These are phyloP conservation scores for Aspergillus sclerotiicarbonarius DNA, from an alignment of 495 filamentous ascomycete species.

Conservation along the genomic window DNA sequence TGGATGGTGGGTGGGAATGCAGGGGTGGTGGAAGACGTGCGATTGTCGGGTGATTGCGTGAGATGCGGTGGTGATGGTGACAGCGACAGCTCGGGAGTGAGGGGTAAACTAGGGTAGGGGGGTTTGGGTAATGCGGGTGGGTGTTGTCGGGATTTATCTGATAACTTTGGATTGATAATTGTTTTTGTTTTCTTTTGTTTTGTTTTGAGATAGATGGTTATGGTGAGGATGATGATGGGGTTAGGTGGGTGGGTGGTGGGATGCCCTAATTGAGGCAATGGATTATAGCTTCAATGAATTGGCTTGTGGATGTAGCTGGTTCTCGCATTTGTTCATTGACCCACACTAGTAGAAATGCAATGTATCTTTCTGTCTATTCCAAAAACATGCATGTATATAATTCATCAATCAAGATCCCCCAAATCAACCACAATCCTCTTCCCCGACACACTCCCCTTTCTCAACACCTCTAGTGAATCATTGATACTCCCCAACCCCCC, in stretches of 20 bases:
- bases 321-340: too few species aligned
- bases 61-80: constrained; percentile 1
- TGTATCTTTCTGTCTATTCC: too few species aligned
- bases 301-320: too few species aligned
- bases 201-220: too few species aligned
- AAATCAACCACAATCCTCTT: constrained; percentile 58
- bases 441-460: constrained; percentile 55
- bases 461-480: constrained; percentile 56
- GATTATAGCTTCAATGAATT: too few species aligned
- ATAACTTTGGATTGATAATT: too few species aligned
- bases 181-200: too few species aligned
- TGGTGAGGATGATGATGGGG: too few species aligned
- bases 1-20: not conserved
- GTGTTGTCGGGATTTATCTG: too few species aligned
- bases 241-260: too few species aligned
- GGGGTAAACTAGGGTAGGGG: not conserved
- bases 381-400: not conserved
- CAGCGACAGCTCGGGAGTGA: not conserved
- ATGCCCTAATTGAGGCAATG: too few species aligned
- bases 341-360: too few species aligned
- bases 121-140: not conserved
- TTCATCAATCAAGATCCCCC: constrained; percentile 2
- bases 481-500: constrained; percentile 63
- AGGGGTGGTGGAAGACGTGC: constrained; percentile 2
- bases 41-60: not conserved